Conservation (phyloP, 2,329 filamentous ascomycete species). For the Penicillium frequentans region DNA sequence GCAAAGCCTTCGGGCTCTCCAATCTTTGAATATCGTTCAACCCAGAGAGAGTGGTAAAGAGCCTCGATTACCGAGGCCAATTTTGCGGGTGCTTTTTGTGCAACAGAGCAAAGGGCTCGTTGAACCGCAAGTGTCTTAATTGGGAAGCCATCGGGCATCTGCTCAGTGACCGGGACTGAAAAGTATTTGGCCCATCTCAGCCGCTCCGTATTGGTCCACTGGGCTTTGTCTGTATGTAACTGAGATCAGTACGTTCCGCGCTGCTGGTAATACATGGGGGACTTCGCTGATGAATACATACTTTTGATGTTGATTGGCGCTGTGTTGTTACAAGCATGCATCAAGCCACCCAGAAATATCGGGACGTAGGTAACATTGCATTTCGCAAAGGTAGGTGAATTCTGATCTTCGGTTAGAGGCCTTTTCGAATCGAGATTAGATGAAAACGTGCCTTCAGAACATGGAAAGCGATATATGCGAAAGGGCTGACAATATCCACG, state of each 20-base stretch:
- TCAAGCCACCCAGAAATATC: conserved; percentile 60
- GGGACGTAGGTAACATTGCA: conserved; percentile 59
- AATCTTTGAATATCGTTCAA: conserved; percentile 46
- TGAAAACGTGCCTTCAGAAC: conserved; percentile 49
- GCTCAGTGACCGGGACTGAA: conserved; percentile 52
- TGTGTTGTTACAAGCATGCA: conserved; percentile 56
- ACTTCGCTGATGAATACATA: conserved; percentile 24
- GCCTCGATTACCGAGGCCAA: conserved; percentile 45
- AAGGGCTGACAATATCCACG: conserved; percentile 61
- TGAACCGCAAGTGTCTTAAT: conserved; percentile 52
- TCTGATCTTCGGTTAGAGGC: conserved; percentile 36
- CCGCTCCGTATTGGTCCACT: conserved; percentile 57
- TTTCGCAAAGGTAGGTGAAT: conserved; percentile 56
- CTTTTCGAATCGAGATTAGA: not conserved
- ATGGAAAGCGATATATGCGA: conserved; percentile 61
- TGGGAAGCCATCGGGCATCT: conserved; percentile 54
- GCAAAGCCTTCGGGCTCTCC: conserved; percentile 46
- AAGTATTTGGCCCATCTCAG: conserved; percentile 55
- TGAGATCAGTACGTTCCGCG: not conserved
- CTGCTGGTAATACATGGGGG: not conserved
- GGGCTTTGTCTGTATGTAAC: conserved; percentile 54
- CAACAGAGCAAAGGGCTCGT: conserved; percentile 54
- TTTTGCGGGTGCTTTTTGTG: conserved; percentile 41
- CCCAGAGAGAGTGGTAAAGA: conserved; percentile 55
- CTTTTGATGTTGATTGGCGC: conserved; percentile 59